A percentile compares a stretch with the other conserved stretches of the same genome.
Conservation (phyloP, 106 monocot genomes). For the Allium cepa region DNA sequence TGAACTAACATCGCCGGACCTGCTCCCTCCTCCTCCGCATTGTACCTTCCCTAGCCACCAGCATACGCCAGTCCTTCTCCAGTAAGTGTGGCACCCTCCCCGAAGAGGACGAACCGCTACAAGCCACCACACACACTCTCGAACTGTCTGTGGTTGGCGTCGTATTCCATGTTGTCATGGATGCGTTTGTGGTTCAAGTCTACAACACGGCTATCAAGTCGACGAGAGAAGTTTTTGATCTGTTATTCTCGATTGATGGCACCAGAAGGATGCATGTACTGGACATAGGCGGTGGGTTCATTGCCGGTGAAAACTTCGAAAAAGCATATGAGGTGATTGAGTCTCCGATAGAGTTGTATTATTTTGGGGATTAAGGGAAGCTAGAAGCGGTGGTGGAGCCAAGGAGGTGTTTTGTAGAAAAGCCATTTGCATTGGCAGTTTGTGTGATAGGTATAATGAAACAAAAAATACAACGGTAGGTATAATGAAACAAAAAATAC, state of each 20-base stretch:
- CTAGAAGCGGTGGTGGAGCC: slow-evolving; percentile 16
- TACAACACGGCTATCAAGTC: slow-evolving; percentile 4
- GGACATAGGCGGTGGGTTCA: slow-evolving; percentile 20
- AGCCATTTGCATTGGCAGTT: slow-evolving; percentile 10
- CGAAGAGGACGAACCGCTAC: slow-evolving; percentile 6
- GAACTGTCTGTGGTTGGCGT: slow-evolving; percentile 8
- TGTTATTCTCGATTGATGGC: neutral
- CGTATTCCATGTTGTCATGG: slow-evolving; percentile 19
- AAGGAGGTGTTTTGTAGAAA: slow-evolving; percentile 21
- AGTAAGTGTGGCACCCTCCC: slow-evolving; percentile 12
- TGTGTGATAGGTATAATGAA: slow-evolving; percentile 19
- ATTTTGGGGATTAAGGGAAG: slow-evolving; percentile 9
- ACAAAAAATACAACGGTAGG: too few species aligned
- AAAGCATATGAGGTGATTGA: neutral
- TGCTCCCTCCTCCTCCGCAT: slow-evolving; percentile 12
- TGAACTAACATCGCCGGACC: slow-evolving; percentile 1
- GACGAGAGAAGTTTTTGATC: slow-evolving; percentile 6
- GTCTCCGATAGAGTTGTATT: neutral
- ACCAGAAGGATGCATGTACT: slow-evolving; percentile 7
- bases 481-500: too few species aligned
- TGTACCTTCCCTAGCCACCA: neutral
- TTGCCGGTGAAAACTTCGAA: neutral
- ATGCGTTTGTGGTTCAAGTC: neutral
- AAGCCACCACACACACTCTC: neutral
- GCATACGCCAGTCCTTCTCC: neutral